These are phyloP conservation scores for Quercus gilva DNA, from an alignment of 306 rosid species.

Conservation along the genomic window DNA sequence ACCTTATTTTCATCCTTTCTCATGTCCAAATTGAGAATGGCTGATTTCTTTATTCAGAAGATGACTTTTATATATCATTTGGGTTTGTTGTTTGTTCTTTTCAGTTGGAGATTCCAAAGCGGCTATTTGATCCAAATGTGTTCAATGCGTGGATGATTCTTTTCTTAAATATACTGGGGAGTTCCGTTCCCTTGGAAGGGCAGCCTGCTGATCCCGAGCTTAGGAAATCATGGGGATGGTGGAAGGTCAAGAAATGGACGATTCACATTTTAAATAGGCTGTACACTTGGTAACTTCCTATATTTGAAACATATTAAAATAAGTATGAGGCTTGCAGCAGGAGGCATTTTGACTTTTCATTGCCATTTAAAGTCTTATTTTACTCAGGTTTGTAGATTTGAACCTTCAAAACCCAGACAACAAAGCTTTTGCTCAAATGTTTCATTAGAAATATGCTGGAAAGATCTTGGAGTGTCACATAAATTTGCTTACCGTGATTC, in stretches of 20 bases:
- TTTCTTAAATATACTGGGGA: constrained; percentile 77
- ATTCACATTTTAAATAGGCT: constrained; percentile 88
- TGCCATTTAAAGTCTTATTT: no score
- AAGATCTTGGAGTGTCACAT: constrained; percentile 88
- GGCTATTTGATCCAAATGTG: constrained; percentile 70
- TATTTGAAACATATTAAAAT: no score
- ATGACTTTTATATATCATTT: background rate
- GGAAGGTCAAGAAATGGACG: constrained; percentile 99
- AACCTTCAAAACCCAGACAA: no score
- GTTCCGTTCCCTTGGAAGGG: constrained; percentile 90
- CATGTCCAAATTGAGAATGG: no score
- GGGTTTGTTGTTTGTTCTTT: constrained; percentile 23
- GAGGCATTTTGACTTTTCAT: no score
- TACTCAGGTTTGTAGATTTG: no score
- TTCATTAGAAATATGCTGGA: constrained; percentile 90
- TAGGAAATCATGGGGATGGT: constrained; percentile 97
- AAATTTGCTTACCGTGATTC: constrained; percentile 74
- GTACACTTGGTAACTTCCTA: constrained; percentile 65
- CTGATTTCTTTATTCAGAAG: no score
- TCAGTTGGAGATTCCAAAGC: constrained; percentile 97
- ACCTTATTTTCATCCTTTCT: no score
- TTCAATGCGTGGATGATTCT: constrained; percentile 96
- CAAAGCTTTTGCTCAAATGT: constrained; percentile 69
- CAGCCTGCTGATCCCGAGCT: constrained; percentile 82
- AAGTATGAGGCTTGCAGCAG: no score